These are phyloP conservation scores for Physcomitrium patens DNA, from an alignment of 225 moss, liverwort and hornwort genomes.

Conservation along the genomic window DNA sequence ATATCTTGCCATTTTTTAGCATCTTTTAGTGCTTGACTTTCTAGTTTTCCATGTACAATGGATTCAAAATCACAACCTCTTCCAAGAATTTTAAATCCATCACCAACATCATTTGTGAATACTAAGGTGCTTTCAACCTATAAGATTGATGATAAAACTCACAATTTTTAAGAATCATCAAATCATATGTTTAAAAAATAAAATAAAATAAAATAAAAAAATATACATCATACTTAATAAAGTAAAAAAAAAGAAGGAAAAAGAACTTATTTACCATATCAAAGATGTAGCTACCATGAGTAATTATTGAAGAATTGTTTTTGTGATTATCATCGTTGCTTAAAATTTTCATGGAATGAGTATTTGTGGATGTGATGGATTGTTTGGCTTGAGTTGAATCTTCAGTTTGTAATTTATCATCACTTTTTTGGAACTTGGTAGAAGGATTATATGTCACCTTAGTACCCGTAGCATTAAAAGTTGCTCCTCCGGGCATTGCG, in stretches of 20 bases:
- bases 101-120: constrained; percentile 53
- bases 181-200: not conserved
- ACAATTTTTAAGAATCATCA: not conserved
- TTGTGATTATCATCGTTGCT: not conserved
- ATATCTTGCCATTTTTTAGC: not conserved
- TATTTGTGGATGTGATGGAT: too few relatives aligned
- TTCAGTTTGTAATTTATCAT: constrained; percentile 21
- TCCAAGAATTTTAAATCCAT: constrained; percentile 61
- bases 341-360: too few relatives aligned
- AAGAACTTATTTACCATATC: constrained; percentile 55
- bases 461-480: constrained; percentile 55
- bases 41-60: constrained; percentile 37
- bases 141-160: not conserved
- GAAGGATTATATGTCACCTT: constrained; percentile 56
- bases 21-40: constrained; percentile 6
- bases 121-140: constrained; percentile 65
- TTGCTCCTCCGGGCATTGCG: constrained; percentile 67
- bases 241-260: not conserved
- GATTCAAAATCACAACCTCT: constrained; percentile 66
- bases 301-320: constrained; percentile 45
- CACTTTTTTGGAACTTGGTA: constrained; percentile 36
- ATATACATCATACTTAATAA: too few relatives aligned
- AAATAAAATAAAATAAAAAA: not conserved
- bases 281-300: constrained; percentile 58
- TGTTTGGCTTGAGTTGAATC: not conserved